Evolutionary conservation across 345 rosid species (phyloP), one percentile per base, ranked within the genome.

Genomic region (Raphanus sativus): DNA sequence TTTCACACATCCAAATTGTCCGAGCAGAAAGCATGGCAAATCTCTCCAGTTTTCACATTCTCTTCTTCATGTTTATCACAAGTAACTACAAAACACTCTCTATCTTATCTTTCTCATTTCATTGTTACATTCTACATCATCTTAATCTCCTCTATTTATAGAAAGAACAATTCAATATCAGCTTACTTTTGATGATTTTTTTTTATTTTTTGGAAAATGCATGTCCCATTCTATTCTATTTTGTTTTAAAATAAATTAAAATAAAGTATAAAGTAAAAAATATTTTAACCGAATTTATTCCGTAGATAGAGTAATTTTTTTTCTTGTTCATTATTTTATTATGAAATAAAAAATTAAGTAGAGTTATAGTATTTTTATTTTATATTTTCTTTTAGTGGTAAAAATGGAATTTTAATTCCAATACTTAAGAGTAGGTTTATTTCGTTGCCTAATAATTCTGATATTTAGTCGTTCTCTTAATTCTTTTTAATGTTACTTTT

Each of bases 51-150:
- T 36, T 77, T 70, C 16, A 40, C 60, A 9, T 65, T 40, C 48
- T 71, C 60, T 64, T 77, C 52, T 64, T 77, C 13, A 6, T 55
- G 25, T 77, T 70, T 71, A 55, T 77, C 71, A 75, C 78, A 67
- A 66, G 78, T 75, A 66, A 75, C 30, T 55, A 11, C 26, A 58
- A 58, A 24, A 58, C 36, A 73, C 26, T 73, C 33, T 8, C 30
- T 50, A 8, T 50, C 5, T 30, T 62, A 16, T 48, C 12, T 48
- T 62, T 30, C 60, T 45, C 50, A 12, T 73, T 32, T 2, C 7
- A 11, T 2, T 38, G 6, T 61, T 72, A 61, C 26, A 15, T 11
- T 62, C 55, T 24, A 25, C 40, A 10, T 28, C 9, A 36, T 63
- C 29, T 42, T 6, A 32, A 32, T 4, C 33, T 55, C 13, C 13